Evolutionary conservation across 2,329 filamentous ascomycete genomes (phyloP).

Genomic region (Bertia moriformis): DNA sequence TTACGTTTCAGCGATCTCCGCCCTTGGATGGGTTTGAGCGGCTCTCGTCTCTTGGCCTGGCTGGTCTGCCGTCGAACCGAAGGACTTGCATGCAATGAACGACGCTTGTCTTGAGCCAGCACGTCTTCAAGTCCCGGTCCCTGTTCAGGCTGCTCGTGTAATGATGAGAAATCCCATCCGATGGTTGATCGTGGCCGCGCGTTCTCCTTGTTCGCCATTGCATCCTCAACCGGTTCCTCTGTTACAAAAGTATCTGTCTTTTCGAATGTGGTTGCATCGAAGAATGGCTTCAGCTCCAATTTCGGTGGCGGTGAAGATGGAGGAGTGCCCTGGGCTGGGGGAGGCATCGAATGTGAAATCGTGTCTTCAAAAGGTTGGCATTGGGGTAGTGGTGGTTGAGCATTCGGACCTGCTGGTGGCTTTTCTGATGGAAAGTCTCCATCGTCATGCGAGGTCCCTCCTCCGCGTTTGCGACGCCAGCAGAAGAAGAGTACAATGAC

Average conservation of each 20-base stretch:
- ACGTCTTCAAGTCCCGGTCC: not conserved
- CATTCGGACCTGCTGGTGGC: too few relatives aligned
- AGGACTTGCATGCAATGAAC: not conserved
- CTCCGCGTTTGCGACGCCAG: constrained; percentile 14
- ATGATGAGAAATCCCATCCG: constrained; percentile 12
- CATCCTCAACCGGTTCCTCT: too few relatives aligned
- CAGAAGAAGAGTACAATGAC: constrained; percentile 15
- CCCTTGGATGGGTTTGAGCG: constrained; percentile 17
- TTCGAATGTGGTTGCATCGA: constrained; percentile 10
- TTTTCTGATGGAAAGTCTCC: constrained; percentile 4
- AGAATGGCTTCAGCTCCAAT: constrained; percentile 16
- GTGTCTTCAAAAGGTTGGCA: constrained; percentile 5
- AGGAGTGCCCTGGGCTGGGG: constrained; percentile 9
- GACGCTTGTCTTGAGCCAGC: not conserved
- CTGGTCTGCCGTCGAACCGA: constrained; percentile 3
- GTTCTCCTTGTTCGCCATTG: constrained; percentile 10
- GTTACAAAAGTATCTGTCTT: too few relatives aligned
- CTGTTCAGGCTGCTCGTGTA: constrained; percentile 3
- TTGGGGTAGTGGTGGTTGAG: not conserved
- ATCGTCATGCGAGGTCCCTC: constrained; percentile 9
- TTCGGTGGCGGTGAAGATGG: constrained; percentile 14
- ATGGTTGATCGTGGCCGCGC: constrained; percentile 12
- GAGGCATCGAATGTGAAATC: constrained; percentile 8
- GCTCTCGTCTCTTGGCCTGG: constrained; percentile 15
- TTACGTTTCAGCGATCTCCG: constrained; percentile 7